Conservation (phyloP, 2,329 filamentous ascomycete species). For the Penicillium sp. region DNA sequence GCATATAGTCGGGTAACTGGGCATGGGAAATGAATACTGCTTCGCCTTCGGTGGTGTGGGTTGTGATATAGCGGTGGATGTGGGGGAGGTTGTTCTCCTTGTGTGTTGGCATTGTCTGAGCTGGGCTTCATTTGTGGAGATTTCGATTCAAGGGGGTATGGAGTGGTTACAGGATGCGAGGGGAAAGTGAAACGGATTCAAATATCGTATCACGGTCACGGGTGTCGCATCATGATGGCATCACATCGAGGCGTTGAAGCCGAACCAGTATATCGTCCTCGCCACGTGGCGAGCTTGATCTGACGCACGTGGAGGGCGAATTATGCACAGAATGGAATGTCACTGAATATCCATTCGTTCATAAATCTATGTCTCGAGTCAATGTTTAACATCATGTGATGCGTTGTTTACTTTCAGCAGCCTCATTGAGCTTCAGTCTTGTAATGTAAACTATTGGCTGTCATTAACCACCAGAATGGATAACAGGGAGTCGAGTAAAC, state of each 20-base stretch:
- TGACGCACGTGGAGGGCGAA: neutral
- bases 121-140: neutral
- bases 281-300: neutral
- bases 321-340: neutral
- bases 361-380: neutral
- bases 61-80: conserved; percentile 39
- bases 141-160: neutral
- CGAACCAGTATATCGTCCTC: neutral
- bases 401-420: conserved; percentile 1
- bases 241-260: neutral
- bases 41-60: conserved; percentile 35
- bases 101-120: conserved; percentile 14
- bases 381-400: neutral
- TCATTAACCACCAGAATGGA: neutral
- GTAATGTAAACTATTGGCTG: neutral
- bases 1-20: conserved; percentile 33
- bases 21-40: conserved; percentile 35
- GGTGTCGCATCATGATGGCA: neutral
- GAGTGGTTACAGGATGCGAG: neutral
- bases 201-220: no score
- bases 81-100: conserved; percentile 27
- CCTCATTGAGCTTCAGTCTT: neutral
- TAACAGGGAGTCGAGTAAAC: neutral
- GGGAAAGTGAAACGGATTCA: neutral
- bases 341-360: neutral